Conservation (phyloP, 2,329 filamentous ascomycete species). For the Penicillium oxalicum region DNA sequence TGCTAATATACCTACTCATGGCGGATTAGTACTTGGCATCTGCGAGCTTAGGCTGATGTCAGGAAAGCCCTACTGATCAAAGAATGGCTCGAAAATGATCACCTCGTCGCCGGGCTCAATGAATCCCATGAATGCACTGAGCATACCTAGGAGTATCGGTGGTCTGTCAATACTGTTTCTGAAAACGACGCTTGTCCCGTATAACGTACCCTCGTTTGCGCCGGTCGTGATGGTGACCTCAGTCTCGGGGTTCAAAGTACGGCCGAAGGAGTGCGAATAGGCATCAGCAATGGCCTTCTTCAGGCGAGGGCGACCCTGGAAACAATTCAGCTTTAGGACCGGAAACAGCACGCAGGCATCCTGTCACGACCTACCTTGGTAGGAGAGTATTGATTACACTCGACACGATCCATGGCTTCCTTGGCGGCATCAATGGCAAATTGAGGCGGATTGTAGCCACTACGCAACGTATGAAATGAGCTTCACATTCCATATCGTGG, state of each 20-base stretch:
- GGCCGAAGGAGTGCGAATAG: slow-evolving; percentile 84
- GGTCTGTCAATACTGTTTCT: not conserved
- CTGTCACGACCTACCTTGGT: slow-evolving; percentile 56
- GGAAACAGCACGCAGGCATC: not conserved
- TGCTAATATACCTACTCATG: slow-evolving; percentile 70
- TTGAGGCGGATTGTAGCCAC: slow-evolving; percentile 84
- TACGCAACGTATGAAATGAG: slow-evolving; percentile 12
- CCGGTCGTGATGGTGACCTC: slow-evolving; percentile 89
- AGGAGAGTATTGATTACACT: slow-evolving; percentile 98
- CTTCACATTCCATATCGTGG: not conserved
- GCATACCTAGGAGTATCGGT: slow-evolving; percentile 57
- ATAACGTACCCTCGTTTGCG: slow-evolving; percentile 43
- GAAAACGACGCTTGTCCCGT: not conserved
- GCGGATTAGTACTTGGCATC: not conserved
- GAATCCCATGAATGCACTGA: slow-evolving; percentile 97
- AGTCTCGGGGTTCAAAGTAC: slow-evolving; percentile 74
- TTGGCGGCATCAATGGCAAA: slow-evolving; percentile 93
- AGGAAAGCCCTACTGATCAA: slow-evolving; percentile 68
- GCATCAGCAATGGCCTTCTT: slow-evolving; percentile 90
- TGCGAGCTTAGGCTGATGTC: not conserved
- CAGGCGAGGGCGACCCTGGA: slow-evolving; percentile 71
- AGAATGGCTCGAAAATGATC: slow-evolving; percentile 97
- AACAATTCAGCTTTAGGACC: slow-evolving; percentile 5
- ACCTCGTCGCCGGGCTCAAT: slow-evolving; percentile 93
- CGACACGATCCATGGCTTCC: slow-evolving; percentile 77